Evolutionary conservation across 2,329 filamentous ascomycete species (phyloP), one percentile per base, ranked within the genome.

Genomic region (Fusarium sororula): DNA sequence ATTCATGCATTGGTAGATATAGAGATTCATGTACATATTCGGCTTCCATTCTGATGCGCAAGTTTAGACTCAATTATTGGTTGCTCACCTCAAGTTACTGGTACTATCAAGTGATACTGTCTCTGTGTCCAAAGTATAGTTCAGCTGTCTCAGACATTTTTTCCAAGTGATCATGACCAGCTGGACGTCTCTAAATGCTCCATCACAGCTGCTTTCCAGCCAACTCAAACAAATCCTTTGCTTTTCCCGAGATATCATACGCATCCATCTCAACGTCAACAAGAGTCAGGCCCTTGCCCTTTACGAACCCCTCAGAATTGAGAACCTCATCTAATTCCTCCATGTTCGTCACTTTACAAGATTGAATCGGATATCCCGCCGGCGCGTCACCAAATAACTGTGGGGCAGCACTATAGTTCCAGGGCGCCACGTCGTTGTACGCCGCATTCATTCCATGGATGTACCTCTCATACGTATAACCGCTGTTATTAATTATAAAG

Each of bases 261-360:
- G 35, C 47, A 20, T 39, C 66, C 54, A 70, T 63, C 11, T 65
- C 32, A 24, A 70, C 41, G 14, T 70, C 68, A 6, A 70, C 68
- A 20, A 70, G 24, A 17, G 59, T 70, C 32, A 70, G 26, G 0
- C 68, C 68, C 1, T 47, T 45, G 1, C 68, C 68, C 5, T 24
- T 30, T 0, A 13, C 3, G 7, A 69, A 70, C 0, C 50, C 37
- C 4, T 70, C 44, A 10, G 51, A 69, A 0, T 26, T 30, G 0
- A 70, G 37, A 18, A 65, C 26, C 7, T 6, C 18, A 2, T 70
- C 28, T 1, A 70, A 6, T 6, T 70, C 68, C 2, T 26, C 20
- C 54, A 60, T 59, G 2, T 45, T 70, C 3, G 3, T 10, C 6
- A 70, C 68, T 1, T 24, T 35, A 3, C 37, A 44, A 12, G 47